phyloP scores from a whole-genome alignment of 257 asterid species.

The Przewalskia tangutica region DNA sequence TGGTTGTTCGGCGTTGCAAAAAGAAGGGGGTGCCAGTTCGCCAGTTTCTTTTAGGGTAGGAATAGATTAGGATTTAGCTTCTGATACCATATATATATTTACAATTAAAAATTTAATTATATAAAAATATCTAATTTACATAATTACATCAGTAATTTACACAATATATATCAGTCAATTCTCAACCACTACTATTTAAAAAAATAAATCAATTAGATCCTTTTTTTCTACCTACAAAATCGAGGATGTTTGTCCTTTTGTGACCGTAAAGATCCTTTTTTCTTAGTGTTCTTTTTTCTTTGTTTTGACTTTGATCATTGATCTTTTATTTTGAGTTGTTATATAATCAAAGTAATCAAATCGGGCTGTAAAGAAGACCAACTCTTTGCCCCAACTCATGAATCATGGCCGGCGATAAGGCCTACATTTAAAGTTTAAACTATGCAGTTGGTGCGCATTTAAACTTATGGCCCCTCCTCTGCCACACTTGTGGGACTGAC shows the following conservation, averaged over 20 bases:
- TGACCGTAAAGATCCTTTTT: constrained; percentile 7
- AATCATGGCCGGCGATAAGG: constrained; percentile 7
- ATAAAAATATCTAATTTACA: too few species aligned
- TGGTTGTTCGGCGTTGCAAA: too few species aligned
- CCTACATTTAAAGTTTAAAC: constrained; percentile 22
- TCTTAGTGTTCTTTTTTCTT: neutral
- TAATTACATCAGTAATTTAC: too few species aligned
- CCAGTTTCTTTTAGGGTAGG: too few species aligned
- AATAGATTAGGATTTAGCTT: too few species aligned
- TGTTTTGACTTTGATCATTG: neutral
- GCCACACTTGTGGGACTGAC: constrained; percentile 33
- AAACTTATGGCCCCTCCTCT: neutral
- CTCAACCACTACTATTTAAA: neutral
- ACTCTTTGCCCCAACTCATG: neutral
- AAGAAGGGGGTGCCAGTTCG: too few species aligned
- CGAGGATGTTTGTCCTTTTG: constrained; percentile 16
- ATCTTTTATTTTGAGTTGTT: neutral
- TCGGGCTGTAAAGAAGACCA: constrained; percentile 26
- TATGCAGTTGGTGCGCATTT: constrained; percentile 16
- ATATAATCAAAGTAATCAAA: constrained; percentile 12
- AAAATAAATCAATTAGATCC: neutral
- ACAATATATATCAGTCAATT: neutral
- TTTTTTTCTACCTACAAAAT: neutral
- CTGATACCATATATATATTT: too few species aligned
- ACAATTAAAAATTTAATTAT: too few species aligned